Evolutionary conservation across 169 alveolate genomes (phyloP).

Genomic region (Cryptosporidium viatorum): DNA sequence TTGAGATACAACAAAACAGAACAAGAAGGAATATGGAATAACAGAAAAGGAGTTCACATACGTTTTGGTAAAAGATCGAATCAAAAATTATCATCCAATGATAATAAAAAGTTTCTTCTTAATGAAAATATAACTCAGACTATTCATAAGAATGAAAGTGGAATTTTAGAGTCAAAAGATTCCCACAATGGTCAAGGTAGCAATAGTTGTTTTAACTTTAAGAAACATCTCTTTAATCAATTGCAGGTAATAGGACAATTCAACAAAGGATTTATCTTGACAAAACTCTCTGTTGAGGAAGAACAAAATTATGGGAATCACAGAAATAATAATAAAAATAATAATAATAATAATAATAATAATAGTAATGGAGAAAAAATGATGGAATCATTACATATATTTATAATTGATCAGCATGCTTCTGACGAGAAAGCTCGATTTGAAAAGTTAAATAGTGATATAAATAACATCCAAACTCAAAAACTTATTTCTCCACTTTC

Average conservation of each 20-base stretch:
- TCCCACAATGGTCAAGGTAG: neutral
- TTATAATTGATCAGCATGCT: constrained; percentile 98
- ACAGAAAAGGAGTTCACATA: neutral
- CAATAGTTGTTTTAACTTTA: constrained; percentile 77
- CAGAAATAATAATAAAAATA: too few relatives aligned
- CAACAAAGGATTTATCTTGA: constrained; percentile 95
- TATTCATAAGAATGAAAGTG: constrained; percentile 31
- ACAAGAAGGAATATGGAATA: constrained; percentile 28
- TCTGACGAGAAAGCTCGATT: constrained; percentile 95
- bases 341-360: too few relatives aligned
- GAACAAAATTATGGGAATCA: neutral
- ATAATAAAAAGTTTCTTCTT: neutral
- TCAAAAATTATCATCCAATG: neutral
- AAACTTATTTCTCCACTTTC: constrained; percentile 90
- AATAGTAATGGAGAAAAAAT: neutral
- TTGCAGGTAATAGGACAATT: constrained; percentile 90
- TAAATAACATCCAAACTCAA: constrained; percentile 86
- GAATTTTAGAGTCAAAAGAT: neutral
- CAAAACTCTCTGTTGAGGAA: constrained; percentile 80
- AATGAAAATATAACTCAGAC: constrained; percentile 12
- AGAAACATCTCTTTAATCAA: constrained; percentile 87
- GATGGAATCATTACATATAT: constrained; percentile 81
- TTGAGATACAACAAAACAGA: neutral
- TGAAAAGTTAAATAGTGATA: constrained; percentile 89
- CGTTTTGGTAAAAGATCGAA: neutral